phyloP scores from a whole-genome alignment of 345 rosid genomes.

The Syzygium jambos region DNA sequence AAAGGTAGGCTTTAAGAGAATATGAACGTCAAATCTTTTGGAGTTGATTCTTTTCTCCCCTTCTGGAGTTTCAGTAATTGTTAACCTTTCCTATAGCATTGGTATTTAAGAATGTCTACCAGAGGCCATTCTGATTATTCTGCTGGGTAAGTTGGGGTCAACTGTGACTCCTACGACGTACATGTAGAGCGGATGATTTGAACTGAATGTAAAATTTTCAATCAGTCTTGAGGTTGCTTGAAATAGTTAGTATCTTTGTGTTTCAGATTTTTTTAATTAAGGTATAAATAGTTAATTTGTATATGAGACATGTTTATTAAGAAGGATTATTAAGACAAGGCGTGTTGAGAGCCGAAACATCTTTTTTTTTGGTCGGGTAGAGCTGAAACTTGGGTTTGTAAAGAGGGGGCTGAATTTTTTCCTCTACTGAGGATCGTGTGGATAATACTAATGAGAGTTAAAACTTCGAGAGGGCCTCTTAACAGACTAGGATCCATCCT shows the following conservation, averaged over 20 bases:
- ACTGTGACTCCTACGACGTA: neutral
- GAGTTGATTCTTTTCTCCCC: neutral
- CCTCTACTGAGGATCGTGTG: neutral
- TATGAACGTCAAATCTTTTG: neutral
- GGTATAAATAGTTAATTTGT: neutral
- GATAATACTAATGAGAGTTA: neutral
- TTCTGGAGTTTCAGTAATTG: neutral
- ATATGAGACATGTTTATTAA: neutral
- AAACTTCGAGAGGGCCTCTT: neutral
- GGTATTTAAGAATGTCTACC: neutral
- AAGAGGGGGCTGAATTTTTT: neutral
- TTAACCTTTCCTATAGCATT: neutral
- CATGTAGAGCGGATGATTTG: neutral
- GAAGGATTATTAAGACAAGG: neutral
- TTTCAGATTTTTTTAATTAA: neutral
- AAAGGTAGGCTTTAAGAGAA: neutral
- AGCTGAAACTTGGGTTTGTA: neutral
- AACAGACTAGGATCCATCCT: neutral
- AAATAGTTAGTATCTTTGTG: neutral
- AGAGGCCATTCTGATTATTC: neutral
- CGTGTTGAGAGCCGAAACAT: neutral
- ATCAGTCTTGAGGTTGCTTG: neutral
- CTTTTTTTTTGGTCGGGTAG: too few species aligned
- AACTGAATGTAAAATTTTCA: neutral
- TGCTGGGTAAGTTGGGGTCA: neutral